Conservation (phyloP, 2,329 filamentous ascomycete genomes). For the Paraconiothyrium sp. region DNA sequence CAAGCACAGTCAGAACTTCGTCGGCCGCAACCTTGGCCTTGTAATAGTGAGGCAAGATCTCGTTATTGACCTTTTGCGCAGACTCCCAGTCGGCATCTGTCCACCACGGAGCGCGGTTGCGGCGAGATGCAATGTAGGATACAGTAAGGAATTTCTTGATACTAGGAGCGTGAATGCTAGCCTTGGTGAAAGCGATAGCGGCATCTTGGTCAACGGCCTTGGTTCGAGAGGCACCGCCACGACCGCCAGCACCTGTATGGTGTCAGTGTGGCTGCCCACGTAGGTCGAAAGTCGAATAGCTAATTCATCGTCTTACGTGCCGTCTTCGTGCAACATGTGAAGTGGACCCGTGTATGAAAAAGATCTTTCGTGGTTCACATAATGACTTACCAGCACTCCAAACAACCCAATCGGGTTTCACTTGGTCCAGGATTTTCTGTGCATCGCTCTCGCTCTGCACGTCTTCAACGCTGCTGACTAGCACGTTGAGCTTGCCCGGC, state of each 20-base stretch:
- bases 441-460: slow-evolving; percentile 72
- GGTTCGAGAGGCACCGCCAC: slow-evolving; percentile 61
- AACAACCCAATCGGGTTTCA: slow-evolving; percentile 72
- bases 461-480: slow-evolving; percentile 77
- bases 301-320: neutral
- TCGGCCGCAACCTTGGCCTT: slow-evolving; percentile 66
- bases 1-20: slow-evolving; percentile 61
- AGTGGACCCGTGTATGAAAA: neutral
- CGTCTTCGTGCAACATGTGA: neutral
- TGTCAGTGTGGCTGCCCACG: slow-evolving; percentile 2
- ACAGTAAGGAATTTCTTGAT: slow-evolving; percentile 66
- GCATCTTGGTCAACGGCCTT: slow-evolving; percentile 64
- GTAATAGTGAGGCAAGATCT: slow-evolving; percentile 61
- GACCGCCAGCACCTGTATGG: slow-evolving; percentile 63
- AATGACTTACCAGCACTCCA: slow-evolving; percentile 70
- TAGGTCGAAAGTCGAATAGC: neutral
- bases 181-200: slow-evolving; percentile 64
- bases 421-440: slow-evolving; percentile 67
- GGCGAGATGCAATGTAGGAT: slow-evolving; percentile 62
- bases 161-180: slow-evolving; percentile 55
- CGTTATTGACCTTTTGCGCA: slow-evolving; percentile 58
- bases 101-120: slow-evolving; percentile 61
- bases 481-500: slow-evolving; percentile 72
- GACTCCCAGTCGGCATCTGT: slow-evolving; percentile 57
- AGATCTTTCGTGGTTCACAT: neutral